Base-by-base conservation (phyloP, 2,329 filamentous ascomycete species). In the Pseudonectria buxi region DNA sequence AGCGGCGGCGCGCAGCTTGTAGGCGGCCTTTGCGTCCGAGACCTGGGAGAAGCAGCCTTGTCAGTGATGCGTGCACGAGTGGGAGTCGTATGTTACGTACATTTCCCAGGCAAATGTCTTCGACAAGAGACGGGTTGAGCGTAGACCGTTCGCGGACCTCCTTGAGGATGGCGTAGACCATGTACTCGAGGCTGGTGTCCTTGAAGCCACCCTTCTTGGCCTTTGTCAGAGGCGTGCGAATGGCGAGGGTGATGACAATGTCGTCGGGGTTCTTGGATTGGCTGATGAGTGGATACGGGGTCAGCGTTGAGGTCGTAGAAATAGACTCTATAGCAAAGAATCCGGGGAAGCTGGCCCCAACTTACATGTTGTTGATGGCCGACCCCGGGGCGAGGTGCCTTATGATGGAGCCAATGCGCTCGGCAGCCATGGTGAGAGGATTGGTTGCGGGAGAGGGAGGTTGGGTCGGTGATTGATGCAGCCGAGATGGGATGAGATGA, bases 191-290 rank as follows among this genome's bases (percentile, higher is more conserved):
- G 27, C 75, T 76, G 6, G 88, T 94, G 62, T 98, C 90, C 71
- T 95, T 96, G 72, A 98, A 84, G 28, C 88, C 87, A 47, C 92
- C 90, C 74, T 95, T 95, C 61, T 74, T 74, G 34, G 77, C 88
- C 69, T 95, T 96, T 57, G 83, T 74, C 44, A 98, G 74, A 1
- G 92, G 88, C 18, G 90, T 95, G 37, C 92, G 85, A 54, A 89
- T 71, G 18, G 90, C 90, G 39, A 94, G 78, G 7, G 92, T 98
- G 57, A 96, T 95, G 59, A 98, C 92, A 36, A 98, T 75, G 69
- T 98, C 92, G 61, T 96, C 90, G 50, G 89, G 78, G 63, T 94
- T 94, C 72, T 96, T 89, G 51, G 86, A 80, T 39, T 86, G 88
- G 57, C 88, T 95, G 40, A 22, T 22, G 18, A 9, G 28, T 39